A percentile compares a stretch with the other conserved stretches of the same genome.
Conservation (phyloP, 2,329 filamentous ascomycete genomes). For the Thielaviopsis punctulata region DNA sequence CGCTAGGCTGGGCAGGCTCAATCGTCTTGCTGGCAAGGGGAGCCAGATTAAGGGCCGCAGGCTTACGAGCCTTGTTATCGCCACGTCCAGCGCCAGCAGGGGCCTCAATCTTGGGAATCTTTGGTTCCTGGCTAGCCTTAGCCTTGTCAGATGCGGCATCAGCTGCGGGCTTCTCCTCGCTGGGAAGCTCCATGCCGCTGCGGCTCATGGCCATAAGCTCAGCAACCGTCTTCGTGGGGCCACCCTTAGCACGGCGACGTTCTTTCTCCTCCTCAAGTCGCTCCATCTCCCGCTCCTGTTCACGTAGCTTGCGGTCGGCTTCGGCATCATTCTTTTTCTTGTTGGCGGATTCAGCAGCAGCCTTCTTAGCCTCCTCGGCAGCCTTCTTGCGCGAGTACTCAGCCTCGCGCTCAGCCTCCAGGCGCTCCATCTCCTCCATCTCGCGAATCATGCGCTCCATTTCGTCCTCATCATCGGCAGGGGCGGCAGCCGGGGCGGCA, state of each 20-base stretch:
- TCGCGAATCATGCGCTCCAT: constrained; percentile 43
- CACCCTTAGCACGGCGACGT: constrained; percentile 33
- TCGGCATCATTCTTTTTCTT: constrained; percentile 27
- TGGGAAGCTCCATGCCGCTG: constrained; percentile 16
- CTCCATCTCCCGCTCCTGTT: constrained; percentile 57
- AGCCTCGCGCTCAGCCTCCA: constrained; percentile 27
- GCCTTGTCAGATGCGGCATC: constrained; percentile 29
- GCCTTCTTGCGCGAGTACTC: constrained; percentile 31
- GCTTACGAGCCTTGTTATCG: constrained; percentile 54
- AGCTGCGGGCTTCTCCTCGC: constrained; percentile 13
- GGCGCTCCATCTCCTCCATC: constrained; percentile 37
- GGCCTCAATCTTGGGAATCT: constrained; percentile 27
- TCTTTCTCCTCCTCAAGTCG: constrained; percentile 55
- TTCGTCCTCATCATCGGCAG: constrained; percentile 30
- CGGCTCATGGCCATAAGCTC: constrained; percentile 25
- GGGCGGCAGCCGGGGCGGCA: constrained; percentile 17
- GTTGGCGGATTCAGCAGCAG: constrained; percentile 26
- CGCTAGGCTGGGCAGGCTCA: constrained; percentile 82
- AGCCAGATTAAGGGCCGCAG: constrained; percentile 73
- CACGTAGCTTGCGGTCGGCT: constrained; percentile 46
- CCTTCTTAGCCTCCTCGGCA: constrained; percentile 24
- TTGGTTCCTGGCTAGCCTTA: constrained; percentile 30
- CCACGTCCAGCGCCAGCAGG: constrained; percentile 24
- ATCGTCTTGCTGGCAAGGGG: constrained; percentile 66
- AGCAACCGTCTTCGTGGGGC: constrained; percentile 34